Evolutionary conservation across 148 eudicot genomes (phyloP), one percentile per base, ranked within the genome.

Genomic region (Persicaria tinctoria): DNA sequence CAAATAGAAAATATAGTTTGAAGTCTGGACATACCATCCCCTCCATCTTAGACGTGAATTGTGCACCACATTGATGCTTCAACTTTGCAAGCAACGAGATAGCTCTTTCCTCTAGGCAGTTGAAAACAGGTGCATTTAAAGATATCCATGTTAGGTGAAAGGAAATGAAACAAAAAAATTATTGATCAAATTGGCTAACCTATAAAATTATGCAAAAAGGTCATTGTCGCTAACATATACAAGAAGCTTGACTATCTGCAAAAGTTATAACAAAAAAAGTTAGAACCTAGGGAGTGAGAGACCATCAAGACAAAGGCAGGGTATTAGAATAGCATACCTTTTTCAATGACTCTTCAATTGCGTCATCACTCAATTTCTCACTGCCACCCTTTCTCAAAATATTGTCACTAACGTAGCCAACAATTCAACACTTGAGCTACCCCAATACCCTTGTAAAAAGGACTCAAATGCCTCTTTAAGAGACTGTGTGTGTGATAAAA

Each of bases 391-490:
- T 32, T 32, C 27, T 32, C 41, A 32, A 32, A 32, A 32, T 32
- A 32, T 32, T 32, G 41, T 32, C 41, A 32, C 41, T 1, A 32
- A 32, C 41, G 41, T 32, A 32, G 41, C 41, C 41, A 32, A 32
- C 41, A 1, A 0, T 81, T 92, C 94, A 63, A 92, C 92, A 82
- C 93, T 92, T 27, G 97, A 88, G 76, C 92, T 92, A 74, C 97
- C 97, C 79, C 85, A 70, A 92, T 92, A 57, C 97, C 94, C 80
- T 92, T 92, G 76, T 92, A 89, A 85, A 78, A 92, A 92, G 68
- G 86, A 74, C 79, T 88, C 94, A 80, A 89, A 89, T 56, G 97
- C 97, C 73, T 91, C 97, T 73, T 91, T 91, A 47, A 91, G 86
- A 13, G 94, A 91, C 97, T 89, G 71, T 3, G 76, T 7, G 14